Base-by-base conservation (phyloP, 2,329 filamentous ascomycete species). In the Pseudogymnoascus sp. region DNA sequence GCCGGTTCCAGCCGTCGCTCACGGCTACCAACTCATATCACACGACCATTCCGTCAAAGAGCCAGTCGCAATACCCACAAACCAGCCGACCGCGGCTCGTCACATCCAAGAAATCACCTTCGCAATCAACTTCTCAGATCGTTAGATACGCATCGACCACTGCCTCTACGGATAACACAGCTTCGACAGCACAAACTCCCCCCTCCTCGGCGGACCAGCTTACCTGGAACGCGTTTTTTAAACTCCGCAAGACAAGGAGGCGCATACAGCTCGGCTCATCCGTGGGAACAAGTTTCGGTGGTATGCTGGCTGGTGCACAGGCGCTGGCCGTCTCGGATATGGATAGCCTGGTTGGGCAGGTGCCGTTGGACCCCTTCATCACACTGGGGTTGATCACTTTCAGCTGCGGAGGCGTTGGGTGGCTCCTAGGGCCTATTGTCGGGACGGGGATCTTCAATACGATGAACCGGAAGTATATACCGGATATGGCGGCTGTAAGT, bases 221-320 rank as follows among this genome's bases (percentile, higher is more conserved):
- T 45, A 85, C 92, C 78, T 98, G 93, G 93, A 89, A 97, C 79
- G 87, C 86, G 62, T 98, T 96, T 81, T 96, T 98, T 81, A 85
- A 86, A 74, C 87, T 98, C 66, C 92, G 93, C 73, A 90, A 92
- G 71, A 89, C 87, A 66, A 90, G 93, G 64, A 88, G 93, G 66
- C 86, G 90, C 71, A 90, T 93, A 79, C 92, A 93, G 74, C 84
- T 96, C 39, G 84, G 83, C 61, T 92, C 92, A 68, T 93, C 90
- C 57, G 80, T 92, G 62, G 75, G 85, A 36, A 85, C 84, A 36
- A 87, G 88, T 45, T 68, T 87, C 5, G 78, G 80, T 11, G 85
- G 85, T 65, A 89, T 90, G 1, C 79, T 82, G 2, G 79, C 77
- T 1, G 88, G 89, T 14, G 84, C 86, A 1, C 77, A 85, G n/a